Evolutionary conservation across 1,284 basidiomycete species (phyloP).

Genomic region (Malassezia arunalokei): DNA sequence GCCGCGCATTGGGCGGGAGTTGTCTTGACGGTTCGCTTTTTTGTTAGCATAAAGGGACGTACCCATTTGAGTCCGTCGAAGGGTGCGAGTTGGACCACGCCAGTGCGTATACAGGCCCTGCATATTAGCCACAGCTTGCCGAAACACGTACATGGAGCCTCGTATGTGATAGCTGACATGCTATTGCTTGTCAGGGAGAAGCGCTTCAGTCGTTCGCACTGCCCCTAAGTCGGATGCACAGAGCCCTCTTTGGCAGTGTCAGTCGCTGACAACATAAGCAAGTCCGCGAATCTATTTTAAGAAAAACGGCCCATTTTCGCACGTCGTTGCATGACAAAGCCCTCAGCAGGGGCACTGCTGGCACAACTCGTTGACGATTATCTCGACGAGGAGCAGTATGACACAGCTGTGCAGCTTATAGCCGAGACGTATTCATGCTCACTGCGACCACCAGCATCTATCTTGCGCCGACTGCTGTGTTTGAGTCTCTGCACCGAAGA

Average conservation of each 20-base stretch:
- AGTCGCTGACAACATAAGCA: too few relatives aligned
- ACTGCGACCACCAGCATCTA: background rate
- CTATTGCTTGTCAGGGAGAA: too few relatives aligned
- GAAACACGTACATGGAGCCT: conserved; percentile 20
- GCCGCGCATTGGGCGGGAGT: conserved; percentile 15
- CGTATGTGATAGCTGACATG: conserved; percentile 22
- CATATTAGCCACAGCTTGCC: background rate
- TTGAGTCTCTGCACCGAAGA: conserved; percentile 3
- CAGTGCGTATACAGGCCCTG: conserved; percentile 35
- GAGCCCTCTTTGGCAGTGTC: too few relatives aligned
- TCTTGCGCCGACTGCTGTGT: conserved; percentile 3
- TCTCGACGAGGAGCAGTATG: conserved; percentile 16
- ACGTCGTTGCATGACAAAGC: background rate
- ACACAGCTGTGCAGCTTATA: conserved; percentile 6
- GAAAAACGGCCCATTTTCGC: background rate
- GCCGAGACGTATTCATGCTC: background rate
- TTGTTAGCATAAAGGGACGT: conserved; percentile 2
- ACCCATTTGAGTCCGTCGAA: conserved; percentile 1
- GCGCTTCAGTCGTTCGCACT: too few relatives aligned
- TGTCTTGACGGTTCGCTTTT: background rate
- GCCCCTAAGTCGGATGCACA: too few relatives aligned
- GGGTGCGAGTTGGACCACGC: conserved; percentile 34
- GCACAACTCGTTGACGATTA: conserved; percentile 14
- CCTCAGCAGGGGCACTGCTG: background rate
- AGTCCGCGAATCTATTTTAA: too few relatives aligned